These are phyloP conservation scores for Hemisphaericaspora xylofermentans DNA, from an alignment of 1,139 yeast species.

Conservation along the genomic window DNA sequence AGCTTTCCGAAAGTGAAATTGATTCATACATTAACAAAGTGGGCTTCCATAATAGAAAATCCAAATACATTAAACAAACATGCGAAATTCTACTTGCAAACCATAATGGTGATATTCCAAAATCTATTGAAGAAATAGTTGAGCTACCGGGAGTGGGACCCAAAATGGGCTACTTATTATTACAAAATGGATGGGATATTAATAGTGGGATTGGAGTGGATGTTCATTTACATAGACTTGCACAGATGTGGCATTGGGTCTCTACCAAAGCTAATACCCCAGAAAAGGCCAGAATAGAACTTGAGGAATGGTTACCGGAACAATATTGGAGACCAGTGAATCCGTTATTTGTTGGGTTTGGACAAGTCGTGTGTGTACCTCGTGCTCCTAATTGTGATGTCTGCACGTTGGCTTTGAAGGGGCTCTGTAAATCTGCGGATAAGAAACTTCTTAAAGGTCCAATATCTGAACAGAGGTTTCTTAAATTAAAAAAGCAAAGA, in stretches of 20 bases:
- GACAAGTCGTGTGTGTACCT: slow-evolving; percentile 84
- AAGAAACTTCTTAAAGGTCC: slow-evolving; percentile 37
- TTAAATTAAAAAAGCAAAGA: slow-evolving; percentile 35
- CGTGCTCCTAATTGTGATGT: slow-evolving; percentile 69
- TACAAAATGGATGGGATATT: slow-evolving; percentile 80
- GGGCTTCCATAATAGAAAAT: slow-evolving; percentile 84
- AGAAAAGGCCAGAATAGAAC: slow-evolving; percentile 66
- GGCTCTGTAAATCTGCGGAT: slow-evolving; percentile 55
- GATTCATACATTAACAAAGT: slow-evolving; percentile 73
- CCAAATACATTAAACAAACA: slow-evolving; percentile 64
- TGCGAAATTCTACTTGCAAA: slow-evolving; percentile 51
- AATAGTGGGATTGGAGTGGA: slow-evolving; percentile 89
- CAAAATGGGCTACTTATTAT: slow-evolving; percentile 82
- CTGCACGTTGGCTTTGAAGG: slow-evolving; percentile 56
- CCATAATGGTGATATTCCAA: slow-evolving; percentile 67
- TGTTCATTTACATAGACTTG: slow-evolving; percentile 82
- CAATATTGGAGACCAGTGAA: slow-evolving; percentile 82
- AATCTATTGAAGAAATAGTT: slow-evolving; percentile 62
- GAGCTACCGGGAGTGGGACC: slow-evolving; percentile 93
- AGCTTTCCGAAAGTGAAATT: slow-evolving; percentile 54
- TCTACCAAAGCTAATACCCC: slow-evolving; percentile 56
- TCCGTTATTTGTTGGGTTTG: slow-evolving; percentile 88
- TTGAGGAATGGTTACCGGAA: slow-evolving; percentile 74
- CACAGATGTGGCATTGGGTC: slow-evolving; percentile 84
- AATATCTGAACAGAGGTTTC: slow-evolving; percentile 29